These are phyloP conservation scores for Tricholoma bakamatsutake DNA, from an alignment of 768 basidiomycete species.

Conservation along the genomic window DNA sequence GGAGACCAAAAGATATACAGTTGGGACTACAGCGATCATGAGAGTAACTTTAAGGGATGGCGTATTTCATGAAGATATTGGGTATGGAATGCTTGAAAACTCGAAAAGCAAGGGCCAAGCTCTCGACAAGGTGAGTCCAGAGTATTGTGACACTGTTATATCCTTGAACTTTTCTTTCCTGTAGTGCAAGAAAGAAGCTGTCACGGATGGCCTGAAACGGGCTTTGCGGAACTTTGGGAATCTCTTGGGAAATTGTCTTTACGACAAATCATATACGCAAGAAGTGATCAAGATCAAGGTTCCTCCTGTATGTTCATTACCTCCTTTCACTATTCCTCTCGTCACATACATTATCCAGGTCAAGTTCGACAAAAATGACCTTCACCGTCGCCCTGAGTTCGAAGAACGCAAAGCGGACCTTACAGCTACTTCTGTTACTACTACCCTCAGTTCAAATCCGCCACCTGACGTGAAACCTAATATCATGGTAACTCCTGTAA, in stretches of 20 bases:
- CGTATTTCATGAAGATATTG: conserved; percentile 87
- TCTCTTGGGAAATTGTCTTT: conserved; percentile 93
- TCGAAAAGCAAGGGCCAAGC: conserved; percentile 78
- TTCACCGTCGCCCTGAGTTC: conserved; percentile 70
- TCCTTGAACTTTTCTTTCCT: neutral
- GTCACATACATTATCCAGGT: conserved; percentile 30
- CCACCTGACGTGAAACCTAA: conserved; percentile 2
- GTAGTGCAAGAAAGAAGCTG: conserved; percentile 97
- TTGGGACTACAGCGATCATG: conserved; percentile 81
- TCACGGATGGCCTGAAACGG: conserved; percentile 92
- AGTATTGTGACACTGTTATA: conserved; percentile 10
- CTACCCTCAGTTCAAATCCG: neutral
- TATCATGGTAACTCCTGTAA: neutral
- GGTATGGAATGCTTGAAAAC: conserved; percentile 86
- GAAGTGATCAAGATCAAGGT: conserved; percentile 88
- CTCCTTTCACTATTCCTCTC: neutral
- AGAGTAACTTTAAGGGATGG: conserved; percentile 87
- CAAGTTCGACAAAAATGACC: conserved; percentile 61
- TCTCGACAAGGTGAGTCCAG: conserved; percentile 83
- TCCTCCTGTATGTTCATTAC: conserved; percentile 52
- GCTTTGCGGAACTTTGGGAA: conserved; percentile 91
- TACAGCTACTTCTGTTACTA: conserved; percentile 3
- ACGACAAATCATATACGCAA: conserved; percentile 85
- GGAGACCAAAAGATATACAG: conserved; percentile 56
- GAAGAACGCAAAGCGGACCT: conserved; percentile 36